These are phyloP conservation scores for Ustilago trichophora DNA, from an alignment of 1,284 basidiomycete species.

Conservation along the genomic window DNA sequence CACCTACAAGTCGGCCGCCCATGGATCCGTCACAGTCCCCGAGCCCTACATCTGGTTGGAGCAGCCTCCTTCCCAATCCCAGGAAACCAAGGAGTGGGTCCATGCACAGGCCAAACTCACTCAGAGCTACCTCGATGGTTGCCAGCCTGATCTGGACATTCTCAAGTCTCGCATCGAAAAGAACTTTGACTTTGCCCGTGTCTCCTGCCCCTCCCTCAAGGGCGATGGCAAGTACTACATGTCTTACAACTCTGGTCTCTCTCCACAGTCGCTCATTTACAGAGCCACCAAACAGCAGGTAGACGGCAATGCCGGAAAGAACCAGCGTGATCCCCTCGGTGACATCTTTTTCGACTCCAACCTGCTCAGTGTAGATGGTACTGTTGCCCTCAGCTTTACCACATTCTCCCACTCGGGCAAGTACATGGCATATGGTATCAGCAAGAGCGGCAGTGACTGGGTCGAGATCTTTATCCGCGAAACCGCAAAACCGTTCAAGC, in stretches of 20 bases:
- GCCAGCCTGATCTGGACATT: conserved; percentile 51
- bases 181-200: conserved; percentile 62
- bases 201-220: conserved; percentile 60
- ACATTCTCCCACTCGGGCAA: conserved; percentile 61
- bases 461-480: conserved; percentile 57
- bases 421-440: conserved; percentile 61
- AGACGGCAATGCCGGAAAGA: conserved; percentile 28
- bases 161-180: conserved; percentile 56
- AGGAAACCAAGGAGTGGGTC: conserved; percentile 62
- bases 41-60: conserved; percentile 66
- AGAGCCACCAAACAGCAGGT: conserved; percentile 51
- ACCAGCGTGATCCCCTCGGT: conserved; percentile 50
- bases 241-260: conserved; percentile 62
- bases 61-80: conserved; percentile 57
- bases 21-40: conserved; percentile 58
- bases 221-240: conserved; percentile 63
- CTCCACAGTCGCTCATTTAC: conserved; percentile 61
- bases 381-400: conserved; percentile 55
- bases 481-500: conserved; percentile 55
- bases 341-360: conserved; percentile 63
- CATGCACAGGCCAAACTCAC: conserved; percentile 59
- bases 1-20: conserved; percentile 52
- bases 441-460: conserved; percentile 65
- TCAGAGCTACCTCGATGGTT: conserved; percentile 48
- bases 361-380: conserved; percentile 60